Evolutionary conservation across 768 basidiomycete genomes (phyloP), one percentile per base, ranked within the genome.

Genomic region (Mycena venus): DNA sequence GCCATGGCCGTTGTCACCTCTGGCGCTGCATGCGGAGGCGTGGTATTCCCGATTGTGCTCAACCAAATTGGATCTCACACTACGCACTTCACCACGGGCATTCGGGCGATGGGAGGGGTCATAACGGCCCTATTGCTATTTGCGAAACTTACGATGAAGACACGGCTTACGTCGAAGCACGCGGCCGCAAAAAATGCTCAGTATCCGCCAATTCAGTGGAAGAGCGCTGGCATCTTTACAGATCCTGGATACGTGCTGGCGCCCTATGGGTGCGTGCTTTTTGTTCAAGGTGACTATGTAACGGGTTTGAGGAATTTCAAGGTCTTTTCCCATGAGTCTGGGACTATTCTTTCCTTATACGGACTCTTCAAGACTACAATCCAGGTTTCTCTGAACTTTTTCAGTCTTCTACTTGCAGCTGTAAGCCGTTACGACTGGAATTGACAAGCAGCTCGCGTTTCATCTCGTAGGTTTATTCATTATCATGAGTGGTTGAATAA

Each of bases 1-100:
- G 87, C 85, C 0, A 83, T 84, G 29, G 86, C 86, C 21, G 78
- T 82, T 25, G 75, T 81, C 77, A 84, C 84, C 0, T 78, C 88
- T 8, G 85, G 83, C 2, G 80, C 81, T 12, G 82, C 82, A 1
- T 71, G 82, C 27, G 86, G 87, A 9, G 84, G 85, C 11, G 79
- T 85, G 29, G 69, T 85, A 11, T 85, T 85, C 66, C 84, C 84
- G 9, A 83, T 84, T 64, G 80, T 83, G 81, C 69, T 82, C 19
- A 80, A 81, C 74, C 76, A 78, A 59, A 70, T 82, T n/a, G 67
- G 69, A 3, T 40, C 68, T 38, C 70, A 58, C 49, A n/a, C n/a
- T n/a, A 74, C 31, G 61, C 56, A 55, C 59, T 86, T 87, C 60
- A 75, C 82, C 1, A 84, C 84, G 56, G 82, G 81, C 10, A 80